Evolutionary conservation across 495 filamentous ascomycete genomes (phyloP).

Genomic region (Parmelia sp.): DNA sequence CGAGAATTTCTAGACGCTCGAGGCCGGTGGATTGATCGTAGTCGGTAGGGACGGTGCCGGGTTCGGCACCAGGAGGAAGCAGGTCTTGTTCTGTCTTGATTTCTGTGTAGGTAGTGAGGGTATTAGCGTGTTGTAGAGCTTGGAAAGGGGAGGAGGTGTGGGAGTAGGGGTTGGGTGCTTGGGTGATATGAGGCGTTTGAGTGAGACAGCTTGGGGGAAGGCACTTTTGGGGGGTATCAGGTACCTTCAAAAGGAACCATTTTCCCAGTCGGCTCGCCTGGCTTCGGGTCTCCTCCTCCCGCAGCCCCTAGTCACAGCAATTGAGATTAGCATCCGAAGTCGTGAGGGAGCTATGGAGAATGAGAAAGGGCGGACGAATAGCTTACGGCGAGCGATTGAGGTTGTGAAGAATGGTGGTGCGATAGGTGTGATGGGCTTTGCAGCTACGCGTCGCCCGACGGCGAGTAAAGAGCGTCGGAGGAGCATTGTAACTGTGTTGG

Average conservation of each 20-base stretch:
- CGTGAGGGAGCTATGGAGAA: conserved; percentile 22
- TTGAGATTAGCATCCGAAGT: conserved; percentile 29
- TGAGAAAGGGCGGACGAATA: conserved; percentile 21
- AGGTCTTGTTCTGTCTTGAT: conserved; percentile 78
- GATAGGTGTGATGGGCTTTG: conserved; percentile 22
- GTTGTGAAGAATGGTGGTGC: conserved; percentile 41
- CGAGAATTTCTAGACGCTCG: conserved; percentile 95
- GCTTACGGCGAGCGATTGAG: conserved; percentile 45
- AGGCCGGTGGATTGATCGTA: conserved; percentile 91
- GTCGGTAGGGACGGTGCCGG: conserved; percentile 86
- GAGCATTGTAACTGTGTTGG: conserved; percentile 50
- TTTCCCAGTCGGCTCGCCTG: conserved; percentile 21
- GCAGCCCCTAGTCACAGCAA: conserved; percentile 16
- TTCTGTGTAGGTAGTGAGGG: conserved; percentile 48
- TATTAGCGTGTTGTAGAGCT: not conserved
- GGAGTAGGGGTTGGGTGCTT: conserved; percentile 15
- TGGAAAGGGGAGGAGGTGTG: not conserved
- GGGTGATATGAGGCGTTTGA: not conserved
- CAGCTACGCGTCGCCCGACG: conserved; percentile 61
- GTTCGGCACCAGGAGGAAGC: conserved; percentile 66
- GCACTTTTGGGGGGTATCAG: conserved; percentile 2
- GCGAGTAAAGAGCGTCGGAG: conserved; percentile 72
- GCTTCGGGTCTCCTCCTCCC: conserved; percentile 20
- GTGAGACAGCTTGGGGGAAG: not conserved
- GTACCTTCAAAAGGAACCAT: conserved; percentile 27